Evolutionary conservation across 179 eudicot species (phyloP).

Genomic region (Heliamphora pulchella): DNA sequence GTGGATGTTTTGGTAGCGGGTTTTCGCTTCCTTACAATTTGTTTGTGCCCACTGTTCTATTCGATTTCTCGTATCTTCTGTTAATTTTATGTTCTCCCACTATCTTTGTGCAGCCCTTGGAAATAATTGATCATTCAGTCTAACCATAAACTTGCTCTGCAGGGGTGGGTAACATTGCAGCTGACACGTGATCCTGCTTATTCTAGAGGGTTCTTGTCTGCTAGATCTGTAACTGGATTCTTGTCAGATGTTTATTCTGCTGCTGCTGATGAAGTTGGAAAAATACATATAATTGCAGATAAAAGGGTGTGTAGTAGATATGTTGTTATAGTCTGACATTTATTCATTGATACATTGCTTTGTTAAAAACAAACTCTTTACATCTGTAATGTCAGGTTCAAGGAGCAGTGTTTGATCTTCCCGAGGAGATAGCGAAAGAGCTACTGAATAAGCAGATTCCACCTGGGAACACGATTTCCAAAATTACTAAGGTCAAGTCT

Average conservation of each 20-base stretch:
- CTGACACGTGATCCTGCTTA: slow-evolving; percentile 54
- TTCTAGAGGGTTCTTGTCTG: slow-evolving; percentile 71
- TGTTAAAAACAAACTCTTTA: slow-evolving; percentile 1
- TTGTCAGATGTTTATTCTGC: slow-evolving; percentile 69
- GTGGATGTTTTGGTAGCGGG: neutral
- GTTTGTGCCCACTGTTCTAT: slow-evolving; percentile 1
- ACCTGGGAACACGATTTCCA: slow-evolving; percentile 74
- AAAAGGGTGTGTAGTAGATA: slow-evolving; percentile 38
- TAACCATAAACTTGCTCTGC: slow-evolving; percentile 22
- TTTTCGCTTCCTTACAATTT: neutral
- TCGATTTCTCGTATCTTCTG: neutral
- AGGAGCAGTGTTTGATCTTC: slow-evolving; percentile 98
- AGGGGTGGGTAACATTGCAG: slow-evolving; percentile 92
- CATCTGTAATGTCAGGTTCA: slow-evolving; percentile 44
- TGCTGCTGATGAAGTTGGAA: slow-evolving; percentile 92
- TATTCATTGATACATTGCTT: slow-evolving; percentile 1
- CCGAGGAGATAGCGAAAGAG: slow-evolving; percentile 85
- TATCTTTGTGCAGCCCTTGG: neutral
- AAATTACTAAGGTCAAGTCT: slow-evolving; percentile 58
- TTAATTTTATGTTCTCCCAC: neutral
- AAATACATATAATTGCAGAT: slow-evolving; percentile 81
- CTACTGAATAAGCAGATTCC: slow-evolving; percentile 61
- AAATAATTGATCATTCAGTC: slow-evolving; percentile 10
- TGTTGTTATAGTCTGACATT: neutral
- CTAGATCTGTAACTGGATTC: slow-evolving; percentile 87